A percentile compares a stretch with the other conserved stretches of the same genome.
These are phyloP conservation scores for Aspergillus sergii DNA, from an alignment of 2,329 filamentous ascomycete species.

Conservation along the genomic window DNA sequence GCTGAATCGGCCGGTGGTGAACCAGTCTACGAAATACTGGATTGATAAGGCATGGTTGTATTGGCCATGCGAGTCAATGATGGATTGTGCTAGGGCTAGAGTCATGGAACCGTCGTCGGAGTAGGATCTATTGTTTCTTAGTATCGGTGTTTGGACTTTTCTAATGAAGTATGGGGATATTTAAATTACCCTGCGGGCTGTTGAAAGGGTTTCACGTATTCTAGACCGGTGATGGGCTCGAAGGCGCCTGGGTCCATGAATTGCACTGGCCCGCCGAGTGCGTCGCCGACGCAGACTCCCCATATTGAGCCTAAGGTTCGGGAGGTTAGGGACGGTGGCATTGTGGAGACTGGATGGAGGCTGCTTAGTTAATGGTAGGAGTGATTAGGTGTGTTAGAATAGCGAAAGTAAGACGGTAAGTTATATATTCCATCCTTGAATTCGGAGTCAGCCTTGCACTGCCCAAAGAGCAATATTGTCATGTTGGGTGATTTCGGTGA, in stretches of 20 bases:
- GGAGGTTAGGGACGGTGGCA: not conserved
- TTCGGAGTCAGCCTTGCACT: not conserved
- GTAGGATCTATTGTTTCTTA: slow-evolving; percentile 31
- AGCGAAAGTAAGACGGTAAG: not conserved
- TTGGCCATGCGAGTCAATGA: slow-evolving; percentile 34
- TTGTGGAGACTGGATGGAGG: not conserved
- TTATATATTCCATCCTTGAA: not conserved
- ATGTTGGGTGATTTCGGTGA: not conserved
- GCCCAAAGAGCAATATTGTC: not conserved
- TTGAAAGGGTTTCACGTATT: slow-evolving; percentile 36
- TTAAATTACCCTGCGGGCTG: slow-evolving; percentile 37
- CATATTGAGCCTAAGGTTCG: slow-evolving; percentile 34
- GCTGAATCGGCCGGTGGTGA: slow-evolving; percentile 39
- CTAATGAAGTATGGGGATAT: not conserved
- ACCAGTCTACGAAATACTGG: slow-evolving; percentile 43
- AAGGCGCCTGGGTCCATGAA: slow-evolving; percentile 42
- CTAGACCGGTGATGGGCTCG: slow-evolving; percentile 34
- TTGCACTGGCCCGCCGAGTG: slow-evolving; percentile 47
- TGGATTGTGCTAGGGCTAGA: slow-evolving; percentile 44
- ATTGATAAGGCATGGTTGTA: slow-evolving; percentile 36
- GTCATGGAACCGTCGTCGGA: slow-evolving; percentile 51
- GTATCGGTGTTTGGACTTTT: not conserved
- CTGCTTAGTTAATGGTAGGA: not conserved
- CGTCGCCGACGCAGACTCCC: slow-evolving; percentile 46
- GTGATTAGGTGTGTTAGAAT: not conserved